Evolutionary conservation across 2,329 filamentous ascomycete species (phyloP), one percentile per base, ranked within the genome.

Genomic region (Daldinia eschscholtzii): DNA sequence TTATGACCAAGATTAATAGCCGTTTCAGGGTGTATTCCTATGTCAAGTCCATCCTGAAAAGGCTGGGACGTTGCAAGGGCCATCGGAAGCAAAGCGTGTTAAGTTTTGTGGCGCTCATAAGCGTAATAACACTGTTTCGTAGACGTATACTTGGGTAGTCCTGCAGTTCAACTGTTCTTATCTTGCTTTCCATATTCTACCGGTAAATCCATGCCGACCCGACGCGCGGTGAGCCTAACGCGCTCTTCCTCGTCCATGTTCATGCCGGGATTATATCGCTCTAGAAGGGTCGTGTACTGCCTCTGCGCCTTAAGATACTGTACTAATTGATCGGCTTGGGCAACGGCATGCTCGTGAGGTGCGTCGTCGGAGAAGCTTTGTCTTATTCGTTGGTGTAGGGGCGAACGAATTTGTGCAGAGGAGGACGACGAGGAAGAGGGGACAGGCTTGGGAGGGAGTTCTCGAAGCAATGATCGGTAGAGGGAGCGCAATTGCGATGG

Each of bases 251-350:
- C 91, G 72, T 92, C 89, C 91, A 97, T 93, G 73, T 89, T 88
- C 89, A 97, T 93, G 18, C 94, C 94, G 0, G 94, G 94, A 80
- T 98, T 98, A 82, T 99, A 98, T 74, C 94, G 87, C 81, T 98
- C 94, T 41, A 98, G 80, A 48, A 98, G 83, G 15, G 89, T 91
- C 28, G 89, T 87, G 79, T 98, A 98, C 78, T 88, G 88, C 59
- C 94, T 86, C 83, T 99, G 96, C n/a, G 94, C 91, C 74, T 89
- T 88, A 20, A 96, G 86, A 79, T 97, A 98, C 64, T 89, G 87
- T 28, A 94, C 81, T 73, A 93, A 89, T 80, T 98, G 93, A 71
- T 93, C 89, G n/a, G 89, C 91, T 73, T 93, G 83, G 10, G 75
- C 67, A 23, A 76, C 44, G n/a, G 80, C 74, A 57, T 61, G 77